phyloP scores from a whole-genome alignment of 2,329 filamentous ascomycete species.

The Eutypella sp. region DNA sequence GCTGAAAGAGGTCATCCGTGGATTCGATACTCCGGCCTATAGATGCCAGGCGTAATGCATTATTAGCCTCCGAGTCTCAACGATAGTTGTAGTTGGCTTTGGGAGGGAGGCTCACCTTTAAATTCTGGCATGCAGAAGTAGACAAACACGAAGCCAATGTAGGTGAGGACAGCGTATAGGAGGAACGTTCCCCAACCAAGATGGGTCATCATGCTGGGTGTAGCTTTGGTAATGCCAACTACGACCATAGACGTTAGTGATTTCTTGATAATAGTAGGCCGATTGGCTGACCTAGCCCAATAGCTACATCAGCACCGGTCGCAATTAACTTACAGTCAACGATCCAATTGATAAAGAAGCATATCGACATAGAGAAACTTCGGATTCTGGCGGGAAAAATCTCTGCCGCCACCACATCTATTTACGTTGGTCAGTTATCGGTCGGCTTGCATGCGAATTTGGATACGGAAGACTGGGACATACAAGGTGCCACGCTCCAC shows the following conservation, averaged over 20 bases:
- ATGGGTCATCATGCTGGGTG: slow-evolving; percentile 30
- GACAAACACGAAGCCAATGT: slow-evolving; percentile 33
- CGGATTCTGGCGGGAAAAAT: slow-evolving; percentile 29
- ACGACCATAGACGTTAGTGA: background rate
- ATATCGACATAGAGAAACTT: slow-evolving; percentile 23
- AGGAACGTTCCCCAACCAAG: slow-evolving; percentile 33
- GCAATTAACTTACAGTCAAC: slow-evolving; percentile 14
- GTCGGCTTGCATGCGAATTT: too few relatives aligned
- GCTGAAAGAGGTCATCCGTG: slow-evolving; percentile 42
- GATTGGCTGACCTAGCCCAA: too few relatives aligned
- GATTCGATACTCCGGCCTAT: slow-evolving; percentile 37
- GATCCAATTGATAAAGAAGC: slow-evolving; percentile 30
- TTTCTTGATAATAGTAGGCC: background rate
- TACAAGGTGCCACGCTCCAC: slow-evolving; percentile 12
- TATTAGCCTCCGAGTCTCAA: too few relatives aligned
- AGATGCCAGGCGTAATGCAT: background rate
- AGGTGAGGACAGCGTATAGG: slow-evolving; percentile 30
- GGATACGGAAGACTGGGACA: slow-evolving; percentile 1
- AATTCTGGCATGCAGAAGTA: slow-evolving; percentile 47
- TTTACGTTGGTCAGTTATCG: background rate
- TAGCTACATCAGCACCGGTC: too few relatives aligned
- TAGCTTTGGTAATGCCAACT: slow-evolving; percentile 24
- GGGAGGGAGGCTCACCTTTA: slow-evolving; percentile 31
- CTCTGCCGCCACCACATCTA: slow-evolving; percentile 24
- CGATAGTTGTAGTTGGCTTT: too few relatives aligned